These are phyloP conservation scores for Solanum hybrid DNA, from an alignment of 305 asterid genomes.

Conservation along the genomic window DNA sequence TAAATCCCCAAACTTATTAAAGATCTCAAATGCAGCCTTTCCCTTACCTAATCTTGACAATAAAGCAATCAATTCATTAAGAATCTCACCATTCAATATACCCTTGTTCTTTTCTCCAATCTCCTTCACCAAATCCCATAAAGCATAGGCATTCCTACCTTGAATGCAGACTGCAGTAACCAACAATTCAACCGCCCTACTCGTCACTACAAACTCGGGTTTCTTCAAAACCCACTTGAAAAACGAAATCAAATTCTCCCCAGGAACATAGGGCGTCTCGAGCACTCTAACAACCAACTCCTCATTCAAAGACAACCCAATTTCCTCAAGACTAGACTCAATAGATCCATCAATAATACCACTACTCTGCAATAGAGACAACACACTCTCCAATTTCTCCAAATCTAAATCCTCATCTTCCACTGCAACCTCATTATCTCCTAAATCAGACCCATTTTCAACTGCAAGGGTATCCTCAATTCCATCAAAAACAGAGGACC, in stretches of 20 bases:
- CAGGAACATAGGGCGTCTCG: constrained; percentile 41
- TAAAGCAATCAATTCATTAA: constrained; percentile 46
- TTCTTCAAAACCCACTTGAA: constrained; percentile 49
- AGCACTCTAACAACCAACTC: constrained; percentile 52
- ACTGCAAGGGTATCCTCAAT: not conserved
- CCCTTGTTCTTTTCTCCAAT: constrained; percentile 44
- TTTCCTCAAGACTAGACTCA: constrained; percentile 35
- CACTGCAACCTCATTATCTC: constrained; percentile 4
- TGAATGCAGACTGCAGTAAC: constrained; percentile 31
- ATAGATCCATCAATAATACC: constrained; percentile 31
- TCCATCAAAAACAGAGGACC: not conserved
- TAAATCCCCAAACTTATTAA: constrained; percentile 70
- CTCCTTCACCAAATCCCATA: constrained; percentile 70
- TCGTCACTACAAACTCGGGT: constrained; percentile 25
- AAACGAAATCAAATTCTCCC: constrained; percentile 53
- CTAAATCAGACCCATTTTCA: not conserved
- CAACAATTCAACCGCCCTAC: constrained; percentile 30
- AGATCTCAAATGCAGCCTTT: constrained; percentile 66
- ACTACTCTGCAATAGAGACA: constrained; percentile 65
- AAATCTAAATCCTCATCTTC: constrained; percentile 25
- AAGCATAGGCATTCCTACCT: constrained; percentile 34
- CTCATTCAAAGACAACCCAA: constrained; percentile 41
- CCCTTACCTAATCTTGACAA: constrained; percentile 56
- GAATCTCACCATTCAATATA: constrained; percentile 36
- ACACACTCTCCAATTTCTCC: constrained; percentile 39